Evolutionary conservation across 305 asterid genomes (phyloP), one percentile per base, ranked within the genome.

Genomic region (Salvia sclarea): DNA sequence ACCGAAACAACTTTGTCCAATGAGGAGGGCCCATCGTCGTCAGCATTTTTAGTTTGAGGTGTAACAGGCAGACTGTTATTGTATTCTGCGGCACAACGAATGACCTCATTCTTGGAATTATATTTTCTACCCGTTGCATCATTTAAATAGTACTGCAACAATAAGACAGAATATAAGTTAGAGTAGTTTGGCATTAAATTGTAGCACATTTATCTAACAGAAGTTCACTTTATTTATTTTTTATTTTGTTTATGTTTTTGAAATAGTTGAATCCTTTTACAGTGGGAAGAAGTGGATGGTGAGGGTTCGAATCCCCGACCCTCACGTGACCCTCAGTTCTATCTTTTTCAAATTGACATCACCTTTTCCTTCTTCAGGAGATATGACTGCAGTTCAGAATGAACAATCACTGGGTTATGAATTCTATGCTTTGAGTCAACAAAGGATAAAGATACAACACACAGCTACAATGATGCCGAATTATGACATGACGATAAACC

Each of bases 121-220:
- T 81, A 79, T 72, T 76, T 86, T 53, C 65, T 64, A 54, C 88
- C 89, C 2, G 81, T 81, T 7, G 76, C 79, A 48, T 41, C 80
- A 72, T 85, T 68, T 41, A 71, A 44, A 80, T 77, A 89, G 82
- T 74, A 77, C 96, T 89, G 80, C 77, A 82, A 72, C 52, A 79
- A 44, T 38, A 55, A 57, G 45, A 53, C 30, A 76, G 13, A 25
- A 20, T 22, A 50, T 57, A 14, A 67, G 76, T 43, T 22, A 18
- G 11, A 55, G 40, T 61, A 66, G 57, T 41, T 57, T 63, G 8
- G 54, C 24, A 56, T 45, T 71, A 41, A 35, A 54, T 52, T 68
- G 4, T 52, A 14, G 16, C 38, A 21, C 31, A 12, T 47, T 55
- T 58, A 60, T 66, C 25, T 33, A 9, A 33, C 38, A 33, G 38